Percentiles rank a stretch among this genome's conserved stretches.
phyloP scores from a whole-genome alignment of 495 filamentous ascomycete species.

The Penicillium verhagenii region DNA sequence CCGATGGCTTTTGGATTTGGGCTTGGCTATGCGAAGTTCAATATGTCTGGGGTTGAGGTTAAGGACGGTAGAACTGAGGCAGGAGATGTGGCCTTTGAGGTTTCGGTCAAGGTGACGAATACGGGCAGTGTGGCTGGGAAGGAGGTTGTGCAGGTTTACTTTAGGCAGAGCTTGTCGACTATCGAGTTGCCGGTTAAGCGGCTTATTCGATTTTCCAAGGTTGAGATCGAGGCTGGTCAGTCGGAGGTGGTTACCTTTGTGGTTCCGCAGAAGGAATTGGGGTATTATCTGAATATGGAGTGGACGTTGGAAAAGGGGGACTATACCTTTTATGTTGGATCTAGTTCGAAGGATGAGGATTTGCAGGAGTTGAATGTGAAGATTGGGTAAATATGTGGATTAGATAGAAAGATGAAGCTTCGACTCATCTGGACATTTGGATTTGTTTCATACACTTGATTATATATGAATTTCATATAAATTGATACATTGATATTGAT shows the following conservation, averaged over 20 bases:
- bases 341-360: background rate
- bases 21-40: background rate
- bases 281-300: background rate
- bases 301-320: background rate
- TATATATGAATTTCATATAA: too few relatives aligned
- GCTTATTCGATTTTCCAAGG: background rate
- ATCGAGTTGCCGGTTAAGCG: background rate
- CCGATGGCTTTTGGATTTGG: slow-evolving; percentile 3
- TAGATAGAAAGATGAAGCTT: too few relatives aligned
- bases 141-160: slow-evolving; percentile 1
- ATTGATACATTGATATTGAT: too few relatives aligned
- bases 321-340: background rate
- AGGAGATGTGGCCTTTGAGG: background rate
- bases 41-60: background rate
- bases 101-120: background rate
- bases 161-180: background rate
- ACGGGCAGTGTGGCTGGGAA: background rate
- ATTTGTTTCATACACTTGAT: too few relatives aligned
- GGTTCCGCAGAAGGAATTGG: background rate
- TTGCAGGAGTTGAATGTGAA: background rate
- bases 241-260: background rate
- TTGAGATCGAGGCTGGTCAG: background rate
- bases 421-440: too few relatives aligned
- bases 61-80: background rate
- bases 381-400: background rate